Conservation (phyloP, 2,329 filamentous ascomycete genomes). For the Exophiala viscosa region DNA sequence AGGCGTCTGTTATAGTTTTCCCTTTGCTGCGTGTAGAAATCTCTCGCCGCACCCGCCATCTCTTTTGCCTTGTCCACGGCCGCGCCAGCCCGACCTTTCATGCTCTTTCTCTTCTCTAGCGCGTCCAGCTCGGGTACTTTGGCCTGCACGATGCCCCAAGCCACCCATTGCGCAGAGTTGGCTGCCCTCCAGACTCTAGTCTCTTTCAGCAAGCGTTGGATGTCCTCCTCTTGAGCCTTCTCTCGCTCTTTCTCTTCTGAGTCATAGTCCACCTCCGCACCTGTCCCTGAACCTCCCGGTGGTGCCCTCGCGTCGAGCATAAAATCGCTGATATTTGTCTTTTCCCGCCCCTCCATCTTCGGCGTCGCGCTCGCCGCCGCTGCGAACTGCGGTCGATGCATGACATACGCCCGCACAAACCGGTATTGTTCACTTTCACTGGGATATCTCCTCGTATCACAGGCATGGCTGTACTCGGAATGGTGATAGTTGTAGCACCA, state of each 20-base stretch:
- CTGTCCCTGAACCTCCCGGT: conserved; percentile 16
- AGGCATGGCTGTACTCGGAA: conserved; percentile 58
- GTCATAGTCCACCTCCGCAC: conserved; percentile 22
- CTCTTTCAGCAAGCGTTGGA: conserved; percentile 71
- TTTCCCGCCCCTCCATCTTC: conserved; percentile 37
- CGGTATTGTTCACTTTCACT: conserved; percentile 65
- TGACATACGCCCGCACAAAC: conserved; percentile 78
- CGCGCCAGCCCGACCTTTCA: conserved; percentile 10
- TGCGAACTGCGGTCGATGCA: conserved; percentile 68
- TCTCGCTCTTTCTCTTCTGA: conserved; percentile 58
- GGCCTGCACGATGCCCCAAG: conserved; percentile 95
- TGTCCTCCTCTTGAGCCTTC: conserved; percentile 62
- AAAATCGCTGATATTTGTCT: conserved; percentile 51
- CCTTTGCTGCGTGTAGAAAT: too few species aligned
- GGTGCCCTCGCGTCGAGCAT: conserved; percentile 63
- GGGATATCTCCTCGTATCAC: conserved; percentile 70
- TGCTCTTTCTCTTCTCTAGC: conserved; percentile 25
- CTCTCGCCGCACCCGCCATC: conserved; percentile 18
- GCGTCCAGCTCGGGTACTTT: conserved; percentile 71
- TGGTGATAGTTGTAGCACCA: conserved; percentile 99
- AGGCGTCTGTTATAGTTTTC: not conserved
- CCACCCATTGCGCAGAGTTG: conserved; percentile 86
- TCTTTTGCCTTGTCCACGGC: conserved; percentile 27
- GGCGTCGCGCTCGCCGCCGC: conserved; percentile 50
- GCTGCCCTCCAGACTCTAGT: conserved; percentile 80